Evolutionary conservation across 495 filamentous ascomycete genomes (phyloP).

Genomic region (Acidomyces sp.): DNA sequence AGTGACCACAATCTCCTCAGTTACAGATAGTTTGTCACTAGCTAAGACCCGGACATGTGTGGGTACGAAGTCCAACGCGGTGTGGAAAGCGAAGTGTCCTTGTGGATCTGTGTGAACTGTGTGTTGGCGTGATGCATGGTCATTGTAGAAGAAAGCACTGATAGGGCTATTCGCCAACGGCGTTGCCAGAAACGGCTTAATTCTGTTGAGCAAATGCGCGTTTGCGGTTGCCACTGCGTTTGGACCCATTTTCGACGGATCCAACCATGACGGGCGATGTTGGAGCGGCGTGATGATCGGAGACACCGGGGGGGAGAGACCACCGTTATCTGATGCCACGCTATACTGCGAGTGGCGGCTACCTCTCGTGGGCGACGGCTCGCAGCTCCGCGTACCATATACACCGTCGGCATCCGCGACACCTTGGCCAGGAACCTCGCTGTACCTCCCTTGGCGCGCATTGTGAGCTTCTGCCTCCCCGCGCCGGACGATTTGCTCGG

Average conservation of each 20-base stretch:
- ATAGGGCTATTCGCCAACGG: slow-evolving; percentile 61
- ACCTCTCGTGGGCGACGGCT: slow-evolving; percentile 7
- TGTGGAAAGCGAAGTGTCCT: slow-evolving; percentile 71
- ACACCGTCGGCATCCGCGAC: slow-evolving; percentile 24
- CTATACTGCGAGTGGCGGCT: slow-evolving; percentile 22
- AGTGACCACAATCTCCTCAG: slow-evolving; percentile 59
- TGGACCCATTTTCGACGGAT: slow-evolving; percentile 46
- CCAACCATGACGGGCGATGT: slow-evolving; percentile 37
- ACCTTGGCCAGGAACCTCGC: slow-evolving; percentile 31
- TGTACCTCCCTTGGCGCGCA: slow-evolving; percentile 52
- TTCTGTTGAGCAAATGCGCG: slow-evolving; percentile 67
- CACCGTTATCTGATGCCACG: slow-evolving; percentile 13
- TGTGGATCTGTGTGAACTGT: slow-evolving; percentile 70
- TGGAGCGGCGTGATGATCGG: slow-evolving; percentile 28
- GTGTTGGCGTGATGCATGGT: slow-evolving; percentile 58
- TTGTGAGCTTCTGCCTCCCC: slow-evolving; percentile 58
- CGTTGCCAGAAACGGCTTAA: slow-evolving; percentile 78
- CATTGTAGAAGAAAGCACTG: slow-evolving; percentile 87
- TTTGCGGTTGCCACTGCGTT: slow-evolving; percentile 71
- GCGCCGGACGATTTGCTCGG: slow-evolving; percentile 54
- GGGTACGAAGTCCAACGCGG: slow-evolving; percentile 73
- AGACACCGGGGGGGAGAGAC: slow-evolving; percentile 18
- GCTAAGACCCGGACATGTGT: slow-evolving; percentile 79
- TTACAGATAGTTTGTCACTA: slow-evolving; percentile 69
- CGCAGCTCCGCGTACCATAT: slow-evolving; percentile 3